Evolutionary conservation across 768 basidiomycete species (phyloP), one percentile per base, ranked within the genome.

Genomic region (Russula compacta): DNA sequence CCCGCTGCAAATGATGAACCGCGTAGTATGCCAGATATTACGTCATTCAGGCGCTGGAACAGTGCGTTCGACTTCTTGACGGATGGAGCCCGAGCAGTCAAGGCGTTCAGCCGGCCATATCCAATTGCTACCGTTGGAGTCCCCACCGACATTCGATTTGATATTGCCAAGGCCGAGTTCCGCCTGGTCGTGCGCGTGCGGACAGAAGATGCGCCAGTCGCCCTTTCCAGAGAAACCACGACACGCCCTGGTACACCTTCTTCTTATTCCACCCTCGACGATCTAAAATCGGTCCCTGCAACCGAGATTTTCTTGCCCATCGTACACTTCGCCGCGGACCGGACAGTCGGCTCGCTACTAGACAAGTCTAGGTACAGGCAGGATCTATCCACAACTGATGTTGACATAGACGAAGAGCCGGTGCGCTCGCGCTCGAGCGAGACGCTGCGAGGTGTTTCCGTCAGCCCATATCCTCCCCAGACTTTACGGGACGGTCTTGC

Each of bases 261-360:
- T 7, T 61, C 66, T 3, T 56, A 64, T 11, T 59, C 53, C 9
- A 73, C 64, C 0, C 54, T 61, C 1, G 64, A 64, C 15, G 68
- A 69, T 14, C 56, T 53, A 6, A 70, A 71, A 2, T 75, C 76
- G 17, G 71, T 82, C 2, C 59, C 59, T 1, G 79, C 85, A n/a
- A 98, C 93, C 19, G 97, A 97, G 77, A 85, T 98, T 21, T 99
- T 81, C 71, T 71, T 98, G 1, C 97, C 97, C 5, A 77, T 92
- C 52, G 85, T 95, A 19, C 97, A 99, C 71, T 99, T 85, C 70
- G 90, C 87, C 3, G 77, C 79, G 62, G 73, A 76, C 21, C 59
- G 19, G 49, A 69, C 73, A 35, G 66, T 70, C 21, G 65, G 67
- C 39, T 40, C 67, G 8, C 54, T 55, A 47, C 53, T 66, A 14